Conservation (phyloP, 352 stramenopile genomes). For the Globisporangium paroecandrum region DNA sequence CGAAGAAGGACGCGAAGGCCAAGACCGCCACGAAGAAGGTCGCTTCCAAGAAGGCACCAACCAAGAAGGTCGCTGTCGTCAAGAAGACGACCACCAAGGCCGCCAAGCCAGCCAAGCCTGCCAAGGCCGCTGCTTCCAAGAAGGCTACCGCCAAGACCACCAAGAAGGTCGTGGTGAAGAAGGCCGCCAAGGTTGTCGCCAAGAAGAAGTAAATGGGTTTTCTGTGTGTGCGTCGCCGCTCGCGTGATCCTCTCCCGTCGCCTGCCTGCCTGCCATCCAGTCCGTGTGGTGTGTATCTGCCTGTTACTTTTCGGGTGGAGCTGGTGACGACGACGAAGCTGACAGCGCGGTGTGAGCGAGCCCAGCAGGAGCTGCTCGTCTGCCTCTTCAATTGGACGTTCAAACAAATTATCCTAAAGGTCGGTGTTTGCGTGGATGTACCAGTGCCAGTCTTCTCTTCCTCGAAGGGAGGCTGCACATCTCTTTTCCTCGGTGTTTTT, state of each 20-base stretch:
- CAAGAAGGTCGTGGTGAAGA: conserved; percentile 36
- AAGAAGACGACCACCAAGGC: conserved; percentile 42
- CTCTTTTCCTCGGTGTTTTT: conserved; percentile 78
- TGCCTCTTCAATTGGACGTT: conserved; percentile 13
- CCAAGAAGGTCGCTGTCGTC: conserved; percentile 49
- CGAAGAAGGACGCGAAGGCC: conserved; percentile 35
- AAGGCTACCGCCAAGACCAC: conserved; percentile 30
- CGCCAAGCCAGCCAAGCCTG: conserved; percentile 16
- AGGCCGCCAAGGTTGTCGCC: conserved; percentile 21
- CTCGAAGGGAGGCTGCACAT: conserved; percentile 1
- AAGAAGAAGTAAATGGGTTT: conserved; percentile 49
- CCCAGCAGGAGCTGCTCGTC: background rate
- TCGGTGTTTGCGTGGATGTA: conserved; percentile 29
- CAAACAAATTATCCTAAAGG: conserved; percentile 21
- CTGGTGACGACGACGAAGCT: background rate
- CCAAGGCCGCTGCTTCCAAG: conserved; percentile 30
- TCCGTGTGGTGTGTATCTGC: background rate
- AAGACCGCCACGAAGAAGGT: conserved; percentile 60
- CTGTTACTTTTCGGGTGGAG: background rate
- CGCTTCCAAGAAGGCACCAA: conserved; percentile 55
- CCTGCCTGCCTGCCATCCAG: background rate
- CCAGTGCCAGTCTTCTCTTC: conserved; percentile 9
- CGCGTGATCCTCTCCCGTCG: background rate
- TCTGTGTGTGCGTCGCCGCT: background rate
- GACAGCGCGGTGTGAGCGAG: background rate